A percentile compares a stretch with the other conserved stretches of the same genome.
These are phyloP conservation scores for Naganishia cerealis DNA, from an alignment of 1,284 basidiomycete species.

Conservation along the genomic window DNA sequence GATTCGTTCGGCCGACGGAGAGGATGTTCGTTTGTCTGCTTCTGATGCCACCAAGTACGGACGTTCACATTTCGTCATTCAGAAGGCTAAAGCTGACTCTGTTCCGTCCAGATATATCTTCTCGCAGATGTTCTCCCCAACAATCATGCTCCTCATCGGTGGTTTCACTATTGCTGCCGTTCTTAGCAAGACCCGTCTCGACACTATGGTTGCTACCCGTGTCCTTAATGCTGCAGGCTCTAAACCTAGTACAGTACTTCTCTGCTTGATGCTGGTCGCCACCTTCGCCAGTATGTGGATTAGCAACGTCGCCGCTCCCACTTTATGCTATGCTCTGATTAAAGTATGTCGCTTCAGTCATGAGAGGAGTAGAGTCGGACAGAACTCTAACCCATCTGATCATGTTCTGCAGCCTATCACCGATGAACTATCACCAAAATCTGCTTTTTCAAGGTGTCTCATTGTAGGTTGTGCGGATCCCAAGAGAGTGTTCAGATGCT, in stretches of 20 bases:
- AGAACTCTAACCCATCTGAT: neutral
- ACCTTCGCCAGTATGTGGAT: conserved; percentile 99
- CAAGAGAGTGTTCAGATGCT: neutral
- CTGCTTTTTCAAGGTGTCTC: conserved; percentile 83
- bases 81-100: conserved; percentile 3
- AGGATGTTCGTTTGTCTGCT: conserved; percentile 62
- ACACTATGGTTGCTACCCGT: conserved; percentile 88
- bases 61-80: neutral
- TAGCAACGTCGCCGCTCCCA: conserved; percentile 95
- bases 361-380: neutral
- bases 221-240: conserved; percentile 88
- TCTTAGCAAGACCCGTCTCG: conserved; percentile 94
- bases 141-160: conserved; percentile 92
- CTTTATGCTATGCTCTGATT: conserved; percentile 95
- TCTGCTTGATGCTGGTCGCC: conserved; percentile 94
- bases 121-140: conserved; percentile 60
- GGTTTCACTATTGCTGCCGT: conserved; percentile 99
- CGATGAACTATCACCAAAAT: conserved; percentile 81
- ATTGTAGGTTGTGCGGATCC: conserved; percentile 65
- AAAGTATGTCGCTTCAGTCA: conserved; percentile 59
- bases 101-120: conserved; percentile 58
- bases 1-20: conserved; percentile 66
- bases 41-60: conserved; percentile 78
- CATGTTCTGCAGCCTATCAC: conserved; percentile 73
- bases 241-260: conserved; percentile 77